Conservation (phyloP, 202 grass and related monocot genomes). For the Zoysia matrella region DNA sequence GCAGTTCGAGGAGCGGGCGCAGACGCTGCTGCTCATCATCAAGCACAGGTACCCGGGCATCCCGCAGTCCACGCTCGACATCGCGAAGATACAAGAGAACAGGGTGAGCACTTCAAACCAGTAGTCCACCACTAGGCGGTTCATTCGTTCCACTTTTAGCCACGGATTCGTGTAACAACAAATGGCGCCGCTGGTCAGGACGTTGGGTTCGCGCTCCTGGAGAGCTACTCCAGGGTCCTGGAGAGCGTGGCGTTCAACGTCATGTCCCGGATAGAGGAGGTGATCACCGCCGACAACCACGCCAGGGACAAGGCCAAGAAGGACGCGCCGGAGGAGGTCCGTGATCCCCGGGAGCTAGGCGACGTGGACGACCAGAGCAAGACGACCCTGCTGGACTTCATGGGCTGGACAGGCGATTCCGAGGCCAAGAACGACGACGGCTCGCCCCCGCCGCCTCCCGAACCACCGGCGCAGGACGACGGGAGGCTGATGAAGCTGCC, state of each 20-base stretch:
- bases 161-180: neutral
- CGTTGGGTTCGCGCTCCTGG: constrained; percentile 82
- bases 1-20: constrained; percentile 90
- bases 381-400: constrained; percentile 82
- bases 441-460: constrained; percentile 33
- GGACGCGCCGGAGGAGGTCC: constrained; percentile 28
- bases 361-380: constrained; percentile 29
- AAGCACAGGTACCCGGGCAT: constrained; percentile 88
- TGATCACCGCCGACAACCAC: constrained; percentile 63
- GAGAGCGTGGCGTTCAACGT: constrained; percentile 93
- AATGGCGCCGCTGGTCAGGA: constrained; percentile 39
- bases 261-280: constrained; percentile 88
- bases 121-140: neutral
- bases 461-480: constrained; percentile 49
- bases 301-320: constrained; percentile 60
- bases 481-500: constrained; percentile 74
- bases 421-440: constrained; percentile 43
- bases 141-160: neutral
- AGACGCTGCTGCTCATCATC: constrained; percentile 87
- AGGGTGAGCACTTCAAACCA: constrained; percentile 41
- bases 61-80: constrained; percentile 83
- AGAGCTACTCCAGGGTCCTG: constrained; percentile 92
- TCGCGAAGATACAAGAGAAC: constrained; percentile 88
- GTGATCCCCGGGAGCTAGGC: neutral
- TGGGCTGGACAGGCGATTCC: constrained; percentile 65